Evolutionary conservation across 352 stramenopile species (phyloP).

Genomic region (Globisporangium rhizosaccharum): DNA sequence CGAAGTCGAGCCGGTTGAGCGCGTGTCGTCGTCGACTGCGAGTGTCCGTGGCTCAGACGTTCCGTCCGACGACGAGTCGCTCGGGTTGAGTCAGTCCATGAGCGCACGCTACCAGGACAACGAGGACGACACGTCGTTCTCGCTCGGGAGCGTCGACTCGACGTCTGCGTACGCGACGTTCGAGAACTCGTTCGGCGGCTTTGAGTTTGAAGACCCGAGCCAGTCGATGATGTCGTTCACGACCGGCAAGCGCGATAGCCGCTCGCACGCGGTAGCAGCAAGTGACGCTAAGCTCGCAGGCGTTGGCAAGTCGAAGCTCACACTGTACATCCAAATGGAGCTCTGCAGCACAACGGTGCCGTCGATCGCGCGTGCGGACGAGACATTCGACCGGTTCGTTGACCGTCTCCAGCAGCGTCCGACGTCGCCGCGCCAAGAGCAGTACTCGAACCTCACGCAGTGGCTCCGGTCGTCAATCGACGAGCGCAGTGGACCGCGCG

Average conservation of each 20-base stretch:
- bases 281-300: slow-evolving; percentile 9
- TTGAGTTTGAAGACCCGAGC: slow-evolving; percentile 54
- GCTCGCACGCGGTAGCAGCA: slow-evolving; percentile 4
- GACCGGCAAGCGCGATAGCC: slow-evolving; percentile 11
- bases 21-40: slow-evolving; percentile 22
- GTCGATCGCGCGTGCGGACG: slow-evolving; percentile 16
- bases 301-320: slow-evolving; percentile 33
- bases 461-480: slow-evolving; percentile 70
- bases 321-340: slow-evolving; percentile 81
- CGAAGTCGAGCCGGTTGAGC: slow-evolving; percentile 38
- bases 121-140: slow-evolving; percentile 31
- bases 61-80: slow-evolving; percentile 4
- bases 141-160: slow-evolving; percentile 20
- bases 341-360: slow-evolving; percentile 31
- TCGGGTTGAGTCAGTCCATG: background rate
- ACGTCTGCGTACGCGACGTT: slow-evolving; percentile 45
- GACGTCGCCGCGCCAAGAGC: slow-evolving; percentile 15
- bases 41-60: slow-evolving; percentile 35
- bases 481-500: slow-evolving; percentile 19
- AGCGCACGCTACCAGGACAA: background rate
- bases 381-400: slow-evolving; percentile 44
- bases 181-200: slow-evolving; percentile 53
- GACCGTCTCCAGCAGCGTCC: slow-evolving; percentile 25
- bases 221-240: slow-evolving; percentile 24
- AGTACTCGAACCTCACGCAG: slow-evolving; percentile 52